These are phyloP conservation scores for Leccinum fibrillosum DNA, from an alignment of 768 basidiomycete species.

Conservation along the genomic window DNA sequence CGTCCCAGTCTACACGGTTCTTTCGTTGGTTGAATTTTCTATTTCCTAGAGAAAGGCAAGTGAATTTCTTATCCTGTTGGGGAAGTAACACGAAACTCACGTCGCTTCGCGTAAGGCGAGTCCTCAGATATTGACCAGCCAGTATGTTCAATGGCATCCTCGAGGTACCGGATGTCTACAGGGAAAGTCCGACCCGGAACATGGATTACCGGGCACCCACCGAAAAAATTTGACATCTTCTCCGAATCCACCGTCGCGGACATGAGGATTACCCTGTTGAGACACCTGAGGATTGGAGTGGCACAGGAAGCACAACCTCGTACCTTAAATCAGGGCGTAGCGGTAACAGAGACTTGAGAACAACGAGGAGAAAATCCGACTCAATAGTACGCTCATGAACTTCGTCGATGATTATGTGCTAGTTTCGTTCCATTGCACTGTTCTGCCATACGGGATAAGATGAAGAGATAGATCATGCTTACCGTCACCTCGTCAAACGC, in stretches of 20 bases:
- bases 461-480: slow-evolving; percentile 22
- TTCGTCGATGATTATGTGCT: slow-evolving; percentile 98
- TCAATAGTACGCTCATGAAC: slow-evolving; percentile 97
- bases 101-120: slow-evolving; percentile 75
- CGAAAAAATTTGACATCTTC: slow-evolving; percentile 86
- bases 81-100: slow-evolving; percentile 39
- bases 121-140: slow-evolving; percentile 75
- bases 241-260: slow-evolving; percentile 93
- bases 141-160: slow-evolving; percentile 85
- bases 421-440: background rate
- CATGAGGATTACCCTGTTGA: slow-evolving; percentile 83
- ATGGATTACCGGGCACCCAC: slow-evolving; percentile 76
- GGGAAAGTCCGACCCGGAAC: slow-evolving; percentile 96
- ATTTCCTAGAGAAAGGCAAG: slow-evolving; percentile 40
- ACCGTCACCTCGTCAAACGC: slow-evolving; percentile 96
- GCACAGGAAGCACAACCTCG: slow-evolving; percentile 12
- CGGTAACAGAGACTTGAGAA: slow-evolving; percentile 77
- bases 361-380: slow-evolving; percentile 93
- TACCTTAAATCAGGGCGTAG: slow-evolving; percentile 84
- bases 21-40: slow-evolving; percentile 66
- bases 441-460: background rate
- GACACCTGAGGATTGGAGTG: slow-evolving; percentile 2
- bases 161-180: slow-evolving; percentile 79
- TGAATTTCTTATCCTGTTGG: background rate
- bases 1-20: slow-evolving; percentile 71